Percentiles rank a stretch among this genome's conserved stretches.
Evolutionary conservation across 768 basidiomycete species (phyloP).

Genomic region (Lentinula boryana): DNA sequence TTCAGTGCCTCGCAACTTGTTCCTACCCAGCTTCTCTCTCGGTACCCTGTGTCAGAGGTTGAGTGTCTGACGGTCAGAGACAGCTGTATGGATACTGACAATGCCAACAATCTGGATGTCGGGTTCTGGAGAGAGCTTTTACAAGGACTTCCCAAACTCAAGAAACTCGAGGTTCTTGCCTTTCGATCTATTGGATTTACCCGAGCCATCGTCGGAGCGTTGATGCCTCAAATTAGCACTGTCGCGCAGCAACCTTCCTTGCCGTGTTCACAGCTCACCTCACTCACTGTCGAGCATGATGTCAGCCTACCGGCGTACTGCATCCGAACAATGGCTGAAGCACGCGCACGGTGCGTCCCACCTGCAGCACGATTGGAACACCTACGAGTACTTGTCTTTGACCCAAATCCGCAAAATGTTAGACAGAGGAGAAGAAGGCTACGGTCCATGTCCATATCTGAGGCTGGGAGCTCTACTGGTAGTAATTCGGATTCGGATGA

Average conservation of each 20-base stretch:
- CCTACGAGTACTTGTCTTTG: neutral
- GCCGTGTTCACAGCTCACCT: neutral
- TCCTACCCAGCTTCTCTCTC: neutral
- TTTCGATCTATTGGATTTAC: conserved; percentile 2
- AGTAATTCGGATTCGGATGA: neutral
- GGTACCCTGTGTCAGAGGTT: conserved; percentile 3
- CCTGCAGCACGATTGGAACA: neutral
- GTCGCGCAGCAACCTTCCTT: neutral
- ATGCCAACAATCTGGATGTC: neutral
- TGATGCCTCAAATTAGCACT: neutral
- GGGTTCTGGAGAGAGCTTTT: conserved; percentile 6
- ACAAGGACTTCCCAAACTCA: neutral
- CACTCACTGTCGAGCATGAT: conserved; percentile 5
- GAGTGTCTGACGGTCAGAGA: conserved; percentile 1
- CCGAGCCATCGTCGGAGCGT: neutral
- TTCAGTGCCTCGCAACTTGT: neutral
- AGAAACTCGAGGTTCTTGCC: conserved; percentile 1
- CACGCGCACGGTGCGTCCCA: neutral
- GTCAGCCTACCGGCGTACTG: conserved; percentile 1
- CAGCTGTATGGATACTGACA: neutral
- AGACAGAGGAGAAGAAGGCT: neutral
- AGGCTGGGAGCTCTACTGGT: neutral
- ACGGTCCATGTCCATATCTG: neutral
- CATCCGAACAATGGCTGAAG: neutral
- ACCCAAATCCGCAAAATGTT: neutral